Conservation (phyloP, 331 rosid genomes). For the Malus hybrid region DNA sequence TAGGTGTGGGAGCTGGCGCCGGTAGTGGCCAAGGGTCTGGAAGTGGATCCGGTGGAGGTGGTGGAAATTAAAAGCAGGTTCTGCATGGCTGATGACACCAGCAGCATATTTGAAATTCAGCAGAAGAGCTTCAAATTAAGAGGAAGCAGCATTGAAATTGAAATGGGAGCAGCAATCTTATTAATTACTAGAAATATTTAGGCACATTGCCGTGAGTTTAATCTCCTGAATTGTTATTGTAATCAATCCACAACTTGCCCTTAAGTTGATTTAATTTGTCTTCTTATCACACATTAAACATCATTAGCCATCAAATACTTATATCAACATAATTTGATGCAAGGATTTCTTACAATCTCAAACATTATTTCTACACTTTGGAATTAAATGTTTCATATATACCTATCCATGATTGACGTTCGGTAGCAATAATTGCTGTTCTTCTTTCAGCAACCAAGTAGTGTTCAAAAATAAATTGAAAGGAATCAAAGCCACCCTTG, state of each 20-base stretch:
- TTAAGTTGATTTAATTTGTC: not conserved
- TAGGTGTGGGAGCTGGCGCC: conserved; percentile 15
- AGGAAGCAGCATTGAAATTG: no score
- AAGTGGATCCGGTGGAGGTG: conserved; percentile 12
- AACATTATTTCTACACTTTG: not conserved
- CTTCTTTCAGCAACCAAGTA: no score
- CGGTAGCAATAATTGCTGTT: no score
- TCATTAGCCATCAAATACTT: not conserved
- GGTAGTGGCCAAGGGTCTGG: conserved; percentile 14
- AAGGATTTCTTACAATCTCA: not conserved
- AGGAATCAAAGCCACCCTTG: conserved; percentile 59
- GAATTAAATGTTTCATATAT: not conserved
- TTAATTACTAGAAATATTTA: not conserved
- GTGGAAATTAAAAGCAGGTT: not conserved
- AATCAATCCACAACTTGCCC: not conserved
- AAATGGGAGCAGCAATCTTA: not conserved
- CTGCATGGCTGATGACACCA: not conserved
- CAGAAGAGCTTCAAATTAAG: not conserved
- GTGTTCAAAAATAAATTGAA: not conserved
- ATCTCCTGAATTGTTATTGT: not conserved
- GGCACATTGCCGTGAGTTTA: not conserved
- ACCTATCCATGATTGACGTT: no score
- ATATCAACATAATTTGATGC: not conserved
- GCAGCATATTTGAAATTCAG: not conserved
- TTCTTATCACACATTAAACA: not conserved